Conservation (phyloP, 805 yeast species). For the Saccharomycopsis fibuligera region DNA sequence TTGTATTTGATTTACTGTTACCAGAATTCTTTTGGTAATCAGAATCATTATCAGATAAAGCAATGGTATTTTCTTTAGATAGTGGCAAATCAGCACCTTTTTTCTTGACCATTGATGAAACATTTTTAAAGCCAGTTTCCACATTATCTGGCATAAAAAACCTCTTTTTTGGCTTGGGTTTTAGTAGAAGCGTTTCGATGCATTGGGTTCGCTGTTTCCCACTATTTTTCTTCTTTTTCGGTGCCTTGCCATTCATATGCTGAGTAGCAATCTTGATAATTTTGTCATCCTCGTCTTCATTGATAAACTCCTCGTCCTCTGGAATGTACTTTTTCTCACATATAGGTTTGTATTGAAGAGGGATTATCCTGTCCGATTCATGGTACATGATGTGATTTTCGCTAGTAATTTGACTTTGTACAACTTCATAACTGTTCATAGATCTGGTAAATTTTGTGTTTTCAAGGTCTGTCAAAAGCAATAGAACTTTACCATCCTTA, state of each 20-base stretch:
- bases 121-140: slow-evolving; percentile 54
- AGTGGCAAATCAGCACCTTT: neutral
- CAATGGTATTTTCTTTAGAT: neutral
- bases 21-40: neutral
- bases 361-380: slow-evolving; percentile 63
- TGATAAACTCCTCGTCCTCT: slow-evolving; percentile 64
- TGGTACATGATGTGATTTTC: slow-evolving; percentile 39
- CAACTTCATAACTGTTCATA: slow-evolving; percentile 71
- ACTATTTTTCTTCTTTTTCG: slow-evolving; percentile 20
- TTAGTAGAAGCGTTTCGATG: slow-evolving; percentile 7
- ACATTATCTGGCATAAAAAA: slow-evolving; percentile 75
- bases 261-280: slow-evolving; percentile 63
- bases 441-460: slow-evolving; percentile 75
- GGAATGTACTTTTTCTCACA: slow-evolving; percentile 53
- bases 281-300: slow-evolving; percentile 55
- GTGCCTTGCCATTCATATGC: slow-evolving; percentile 43
- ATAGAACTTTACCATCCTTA: slow-evolving; percentile 74
- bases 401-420: slow-evolving; percentile 62
- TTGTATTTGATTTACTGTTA: neutral
- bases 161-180: slow-evolving; percentile 28
- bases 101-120: slow-evolving; percentile 40
- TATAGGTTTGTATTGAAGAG: slow-evolving; percentile 46
- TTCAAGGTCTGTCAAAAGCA: slow-evolving; percentile 74
- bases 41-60: neutral
- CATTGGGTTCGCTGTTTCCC: slow-evolving; percentile 16